phyloP scores from a whole-genome alignment of 495 filamentous ascomycete species.

The Astrothelium macrocarpum region DNA sequence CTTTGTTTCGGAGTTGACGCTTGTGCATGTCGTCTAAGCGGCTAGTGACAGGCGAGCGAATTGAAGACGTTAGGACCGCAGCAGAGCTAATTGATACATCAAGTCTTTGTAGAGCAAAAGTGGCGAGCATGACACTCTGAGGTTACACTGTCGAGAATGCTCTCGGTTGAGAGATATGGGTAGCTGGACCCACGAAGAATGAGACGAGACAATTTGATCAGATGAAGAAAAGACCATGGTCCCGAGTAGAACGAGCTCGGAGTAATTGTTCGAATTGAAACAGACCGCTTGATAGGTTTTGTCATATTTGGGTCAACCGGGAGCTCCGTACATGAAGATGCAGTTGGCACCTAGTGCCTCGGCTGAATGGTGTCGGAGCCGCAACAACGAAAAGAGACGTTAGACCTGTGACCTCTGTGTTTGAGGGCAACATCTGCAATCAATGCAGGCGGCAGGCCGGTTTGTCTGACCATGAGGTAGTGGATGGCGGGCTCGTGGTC shows the following conservation, averaged over 20 bases:
- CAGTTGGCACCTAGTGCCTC: background rate
- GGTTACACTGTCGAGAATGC: background rate
- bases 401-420: background rate
- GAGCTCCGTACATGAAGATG: background rate
- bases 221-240: background rate
- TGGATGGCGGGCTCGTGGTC: background rate
- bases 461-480: background rate
- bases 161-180: background rate
- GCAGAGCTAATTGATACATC: background rate
- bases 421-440: background rate
- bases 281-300: background rate
- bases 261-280: background rate
- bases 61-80: background rate
- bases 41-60: background rate
- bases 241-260: background rate
- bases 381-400: background rate
- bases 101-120: background rate
- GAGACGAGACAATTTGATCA: background rate
- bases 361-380: background rate
- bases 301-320: too few relatives aligned
- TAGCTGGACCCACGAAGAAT: background rate
- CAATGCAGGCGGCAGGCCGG: background rate
- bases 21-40: constrained; percentile 4
- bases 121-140: background rate
- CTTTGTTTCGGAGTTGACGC: constrained; percentile 4